Evolutionary conservation across 257 asterid species (phyloP), one percentile per base, ranked within the genome.

Genomic region (Solanum virginianum): DNA sequence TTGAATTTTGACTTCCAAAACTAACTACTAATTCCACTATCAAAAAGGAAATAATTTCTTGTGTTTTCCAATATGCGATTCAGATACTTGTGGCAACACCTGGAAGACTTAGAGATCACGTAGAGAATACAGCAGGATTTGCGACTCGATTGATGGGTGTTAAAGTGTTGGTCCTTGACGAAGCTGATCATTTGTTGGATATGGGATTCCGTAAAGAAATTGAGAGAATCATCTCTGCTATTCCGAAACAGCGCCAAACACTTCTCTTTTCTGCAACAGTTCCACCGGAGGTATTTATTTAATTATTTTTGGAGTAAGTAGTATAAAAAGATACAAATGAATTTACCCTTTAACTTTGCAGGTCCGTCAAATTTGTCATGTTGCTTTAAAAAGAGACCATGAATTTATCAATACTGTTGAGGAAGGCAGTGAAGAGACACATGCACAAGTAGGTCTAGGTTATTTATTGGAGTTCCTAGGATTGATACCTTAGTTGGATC

Each of bases 51-150:
- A 26, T 66, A 63, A 41, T 54, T 36, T 62, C 8, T 83, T 39
- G 45, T 14, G 45, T 80, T 68, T 82, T 17, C 86, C 80, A 72
- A 55, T 41, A 72, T 86, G 89, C 68, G 5, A 75, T 57, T 81
- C 94, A 96, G 99, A 95, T 97, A 88, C 97, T 97, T 65, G 98
- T 97, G 88, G 99, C 99, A 8, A 97, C 99, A 54, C 99, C 99
- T 84, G 99, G 99, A 86, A 93, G 98, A 91, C 98, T 97, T 53
- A 91, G 88, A 89, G 99, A 97, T 85, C 99, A 97, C 83, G 86
- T 92, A 55, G 99, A 97, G 92, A 97, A 97, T 87, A 97, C 99
- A 54, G 89, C 97, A 81, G 99, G 99, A 79, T 96, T 96, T 90
- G 98, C 98, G 32, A 92, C 99, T 18, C 94, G 98, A 22, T 87